Evolutionary conservation across 2,329 filamentous ascomycete genomes (phyloP).

Genomic region (Cladophialophora psammophila): DNA sequence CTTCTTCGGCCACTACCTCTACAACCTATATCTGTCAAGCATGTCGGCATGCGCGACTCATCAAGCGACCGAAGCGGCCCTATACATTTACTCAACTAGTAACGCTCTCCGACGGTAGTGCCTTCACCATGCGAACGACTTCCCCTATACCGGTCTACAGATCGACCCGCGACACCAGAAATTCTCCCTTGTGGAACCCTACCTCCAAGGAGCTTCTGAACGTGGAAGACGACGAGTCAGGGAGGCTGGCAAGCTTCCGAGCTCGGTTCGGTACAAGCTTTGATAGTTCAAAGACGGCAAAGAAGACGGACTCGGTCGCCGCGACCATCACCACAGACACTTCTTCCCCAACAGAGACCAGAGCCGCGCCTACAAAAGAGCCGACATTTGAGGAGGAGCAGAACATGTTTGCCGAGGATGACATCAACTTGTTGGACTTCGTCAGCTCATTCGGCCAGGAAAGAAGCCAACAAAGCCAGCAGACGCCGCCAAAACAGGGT

Average conservation of each 20-base stretch:
- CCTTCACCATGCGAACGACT: conserved; percentile 65
- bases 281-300: conserved; percentile 62
- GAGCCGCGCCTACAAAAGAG: conserved; percentile 50
- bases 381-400: conserved; percentile 54
- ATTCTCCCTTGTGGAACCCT: conserved; percentile 91
- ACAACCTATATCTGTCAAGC: conserved; percentile 62
- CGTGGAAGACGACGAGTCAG: conserved; percentile 94
- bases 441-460: conserved; percentile 60
- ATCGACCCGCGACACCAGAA: conserved; percentile 82
- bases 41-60: conserved; percentile 81
- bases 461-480: conserved; percentile 39
- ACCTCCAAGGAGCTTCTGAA: conserved; percentile 79
- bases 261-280: conserved; percentile 82
- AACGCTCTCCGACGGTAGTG: conserved; percentile 87
- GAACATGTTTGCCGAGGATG: conserved; percentile 54
- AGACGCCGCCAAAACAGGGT: conserved; percentile 42
- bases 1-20: conserved; percentile 31
- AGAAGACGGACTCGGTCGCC: conserved; percentile 40
- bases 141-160: conserved; percentile 64
- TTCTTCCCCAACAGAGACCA: conserved; percentile 39
- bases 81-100: conserved; percentile 98
- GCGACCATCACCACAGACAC: conserved; percentile 38
- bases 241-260: conserved; percentile 84
- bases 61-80: conserved; percentile 85
- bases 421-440: conserved; percentile 65